Conservation (phyloP, 108 stramenopile genomes). For the Schizochytrium sp. region DNA sequence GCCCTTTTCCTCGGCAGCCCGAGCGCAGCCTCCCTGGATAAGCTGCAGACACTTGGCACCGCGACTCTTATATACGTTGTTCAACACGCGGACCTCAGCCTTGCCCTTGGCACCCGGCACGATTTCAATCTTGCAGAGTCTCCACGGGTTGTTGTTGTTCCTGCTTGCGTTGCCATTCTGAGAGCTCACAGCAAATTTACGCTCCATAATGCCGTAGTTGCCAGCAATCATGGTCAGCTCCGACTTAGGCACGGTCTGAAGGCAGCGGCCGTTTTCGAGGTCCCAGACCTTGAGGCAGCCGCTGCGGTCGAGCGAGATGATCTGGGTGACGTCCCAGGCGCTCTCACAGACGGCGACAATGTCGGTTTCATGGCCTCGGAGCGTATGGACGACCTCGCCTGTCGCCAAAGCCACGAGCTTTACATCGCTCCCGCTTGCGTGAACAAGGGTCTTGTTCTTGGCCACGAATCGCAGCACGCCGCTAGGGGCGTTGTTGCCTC, state of each 20-base stretch:
- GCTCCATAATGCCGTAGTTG: not conserved
- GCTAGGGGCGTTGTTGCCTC: too few species aligned
- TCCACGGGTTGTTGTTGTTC: not conserved
- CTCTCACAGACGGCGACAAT: slow-evolving; percentile 38
- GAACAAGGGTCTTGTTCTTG: slow-evolving; percentile 22
- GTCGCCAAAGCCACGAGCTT: slow-evolving; percentile 1
- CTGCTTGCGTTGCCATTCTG: not conserved
- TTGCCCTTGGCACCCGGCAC: not conserved
- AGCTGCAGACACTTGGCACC: slow-evolving; percentile 34
- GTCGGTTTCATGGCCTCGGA: not conserved
- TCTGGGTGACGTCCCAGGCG: slow-evolving; percentile 1
- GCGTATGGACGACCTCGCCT: not conserved
- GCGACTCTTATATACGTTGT: not conserved
- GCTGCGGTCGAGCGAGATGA: not conserved
- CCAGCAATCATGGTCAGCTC: not conserved
- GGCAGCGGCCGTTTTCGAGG: not conserved
- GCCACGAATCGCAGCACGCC: slow-evolving; percentile 47
- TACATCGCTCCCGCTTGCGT: slow-evolving; percentile 38
- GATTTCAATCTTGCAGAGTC: not conserved
- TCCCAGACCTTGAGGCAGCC: slow-evolving; percentile 33
- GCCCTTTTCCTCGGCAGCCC: not conserved
- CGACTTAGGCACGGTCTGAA: not conserved
- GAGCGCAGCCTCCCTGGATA: not conserved
- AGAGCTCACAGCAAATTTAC: too few species aligned
- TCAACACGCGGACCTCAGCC: not conserved